These are phyloP conservation scores for Rhexocercosporidium sp. DNA, from an alignment of 2,329 filamentous ascomycete species.

Conservation along the genomic window DNA sequence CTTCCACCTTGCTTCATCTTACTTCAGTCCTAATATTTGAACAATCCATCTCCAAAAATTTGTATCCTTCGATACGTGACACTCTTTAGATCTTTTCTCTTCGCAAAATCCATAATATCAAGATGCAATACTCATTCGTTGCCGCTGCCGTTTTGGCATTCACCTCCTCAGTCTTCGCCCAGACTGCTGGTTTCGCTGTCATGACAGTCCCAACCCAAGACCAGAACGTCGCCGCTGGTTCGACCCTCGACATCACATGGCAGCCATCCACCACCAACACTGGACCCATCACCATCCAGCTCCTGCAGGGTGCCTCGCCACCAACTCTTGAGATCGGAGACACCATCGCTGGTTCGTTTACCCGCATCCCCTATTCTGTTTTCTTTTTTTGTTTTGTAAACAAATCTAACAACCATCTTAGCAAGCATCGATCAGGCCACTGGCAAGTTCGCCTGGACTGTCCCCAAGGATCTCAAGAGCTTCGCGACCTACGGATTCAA, in stretches of 20 bases:
- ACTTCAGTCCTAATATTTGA: conserved; percentile 13
- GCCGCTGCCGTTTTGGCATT: conserved; percentile 37
- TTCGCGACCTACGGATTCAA: conserved; percentile 61
- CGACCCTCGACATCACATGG: conserved; percentile 59
- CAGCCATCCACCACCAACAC: conserved; percentile 42
- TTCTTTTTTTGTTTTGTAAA: not conserved
- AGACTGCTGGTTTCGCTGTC: conserved; percentile 61
- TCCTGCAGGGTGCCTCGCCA: conserved; percentile 58
- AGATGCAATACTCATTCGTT: conserved; percentile 39
- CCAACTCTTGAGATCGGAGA: conserved; percentile 49
- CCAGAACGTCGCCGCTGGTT: conserved; percentile 54
- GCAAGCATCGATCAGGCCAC: conserved; percentile 53
- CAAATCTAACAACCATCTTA: conserved; percentile 39
- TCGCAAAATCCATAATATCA: conserved; percentile 26
- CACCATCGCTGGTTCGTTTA: conserved; percentile 57
- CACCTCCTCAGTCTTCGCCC: conserved; percentile 49
- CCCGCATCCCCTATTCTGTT: not conserved
- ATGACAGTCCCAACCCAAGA: conserved; percentile 53
- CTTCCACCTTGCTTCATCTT: conserved; percentile 8
- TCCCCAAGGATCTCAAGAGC: conserved; percentile 51
- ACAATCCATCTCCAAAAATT: conserved; percentile 21
- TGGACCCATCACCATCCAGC: conserved; percentile 56
- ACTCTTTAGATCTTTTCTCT: conserved; percentile 33
- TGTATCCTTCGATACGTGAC: conserved; percentile 39
- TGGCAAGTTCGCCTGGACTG: conserved; percentile 56